These are phyloP conservation scores for Aspergillus amoenus DNA, from an alignment of 2,329 filamentous ascomycete species.

Conservation along the genomic window DNA sequence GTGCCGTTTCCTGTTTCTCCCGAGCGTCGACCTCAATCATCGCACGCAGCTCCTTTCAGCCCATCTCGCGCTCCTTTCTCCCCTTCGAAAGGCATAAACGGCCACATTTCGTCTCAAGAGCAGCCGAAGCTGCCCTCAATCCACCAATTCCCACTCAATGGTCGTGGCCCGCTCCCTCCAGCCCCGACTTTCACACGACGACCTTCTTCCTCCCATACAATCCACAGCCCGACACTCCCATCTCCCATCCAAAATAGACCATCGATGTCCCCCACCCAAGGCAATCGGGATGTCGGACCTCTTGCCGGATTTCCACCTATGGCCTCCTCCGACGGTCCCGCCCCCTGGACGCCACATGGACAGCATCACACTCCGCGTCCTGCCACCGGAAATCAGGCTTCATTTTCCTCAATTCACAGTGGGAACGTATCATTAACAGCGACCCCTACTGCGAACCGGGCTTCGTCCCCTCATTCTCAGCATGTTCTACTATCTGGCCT, in stretches of 20 bases:
- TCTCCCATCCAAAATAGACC: conserved; percentile 48
- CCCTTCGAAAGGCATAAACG: conserved; percentile 32
- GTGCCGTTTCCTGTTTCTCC: conserved; percentile 26
- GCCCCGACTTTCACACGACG: conserved; percentile 38
- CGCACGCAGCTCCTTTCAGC: conserved; percentile 24
- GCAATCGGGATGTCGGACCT: conserved; percentile 49
- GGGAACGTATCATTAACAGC: conserved; percentile 35
- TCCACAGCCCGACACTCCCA: conserved; percentile 30
- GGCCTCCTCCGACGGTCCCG: conserved; percentile 24
- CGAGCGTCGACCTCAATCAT: conserved; percentile 29
- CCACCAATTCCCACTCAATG: conserved; percentile 30
- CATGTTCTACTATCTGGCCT: conserved; percentile 44
- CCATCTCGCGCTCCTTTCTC: conserved; percentile 33
- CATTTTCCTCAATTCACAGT: conserved; percentile 30
- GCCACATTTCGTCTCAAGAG: conserved; percentile 24
- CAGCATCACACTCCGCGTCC: conserved; percentile 31
- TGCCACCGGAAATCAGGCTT: conserved; percentile 26
- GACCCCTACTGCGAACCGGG: conserved; percentile 32
- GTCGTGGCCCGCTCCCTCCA: conserved; percentile 15
- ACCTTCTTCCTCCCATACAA: conserved; percentile 44
- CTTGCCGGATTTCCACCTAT: conserved; percentile 44
- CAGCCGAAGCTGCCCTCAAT: conserved; percentile 28
- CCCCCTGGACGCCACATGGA: conserved; percentile 34
- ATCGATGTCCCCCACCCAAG: conserved; percentile 50
- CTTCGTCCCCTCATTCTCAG: conserved; percentile 38